Base-by-base conservation (phyloP, 495 filamentous ascomycete genomes). In the Jackrogersella minutella region DNA sequence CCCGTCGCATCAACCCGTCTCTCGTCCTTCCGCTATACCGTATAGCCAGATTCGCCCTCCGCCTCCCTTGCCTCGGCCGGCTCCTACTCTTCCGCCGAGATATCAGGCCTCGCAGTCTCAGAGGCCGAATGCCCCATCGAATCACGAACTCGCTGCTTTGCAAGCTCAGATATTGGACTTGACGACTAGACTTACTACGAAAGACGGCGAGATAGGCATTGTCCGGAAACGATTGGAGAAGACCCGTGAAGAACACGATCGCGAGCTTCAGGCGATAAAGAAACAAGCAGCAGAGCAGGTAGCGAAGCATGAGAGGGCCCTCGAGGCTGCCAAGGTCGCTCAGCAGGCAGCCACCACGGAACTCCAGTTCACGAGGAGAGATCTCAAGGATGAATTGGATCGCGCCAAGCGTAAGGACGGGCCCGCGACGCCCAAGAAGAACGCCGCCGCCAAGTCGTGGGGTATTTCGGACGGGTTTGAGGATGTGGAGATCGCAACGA, bases 391-490 rank as follows among this genome's bases (percentile, higher is more conserved):
- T 62, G 82, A 79, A 39, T 66, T 82, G 5, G 76, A 76, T 7
- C 74, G 76, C 55, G 72, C 66, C 30, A 80, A 77, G 60, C 70
- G 62, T 19, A 80, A 72, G 44, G 75, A 75, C 21, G 73, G 66
- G 2, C 63, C 76, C 0, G 66, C 71, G 0, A 85, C 84, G 1
- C 83, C 84, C 1, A 80, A 78, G 63, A 86, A 83, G 73, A 76
- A 76, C 3, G 61, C 67, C 16, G 43, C 54, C 7, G 71, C 72
- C 5, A 82, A 79, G 57, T 63, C 72, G 0, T 79, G 77, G 76
- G 74, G 77, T 0, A 70, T 81, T 21, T 73, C 78, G 10, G 84
- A 86, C 62, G 84, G 84, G 0, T 86, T 86, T 51, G 82, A 85
- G 46, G 81, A 83, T 39, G 74, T 83, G 17, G 84, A 86, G 68